Conservation (phyloP, 768 basidiomycete species). For the Podaxis sp. region DNA sequence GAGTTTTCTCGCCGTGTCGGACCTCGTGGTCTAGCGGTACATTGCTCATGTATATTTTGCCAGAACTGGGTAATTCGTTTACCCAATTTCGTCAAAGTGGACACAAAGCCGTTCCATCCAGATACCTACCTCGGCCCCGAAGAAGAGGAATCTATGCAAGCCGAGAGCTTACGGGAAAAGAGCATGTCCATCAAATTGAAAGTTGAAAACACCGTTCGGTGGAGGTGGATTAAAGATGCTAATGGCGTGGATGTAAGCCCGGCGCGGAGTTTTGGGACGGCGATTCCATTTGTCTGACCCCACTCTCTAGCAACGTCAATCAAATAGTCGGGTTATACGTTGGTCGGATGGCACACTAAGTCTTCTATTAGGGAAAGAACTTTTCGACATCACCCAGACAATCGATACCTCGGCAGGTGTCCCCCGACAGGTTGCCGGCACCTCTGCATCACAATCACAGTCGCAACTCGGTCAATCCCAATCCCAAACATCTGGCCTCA, state of each 20-base stretch:
- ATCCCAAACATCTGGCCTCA: slow-evolving; percentile 33
- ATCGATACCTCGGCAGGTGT: slow-evolving; percentile 74
- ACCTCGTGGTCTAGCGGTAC: background rate
- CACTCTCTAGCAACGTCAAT: slow-evolving; percentile 65
- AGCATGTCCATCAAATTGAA: slow-evolving; percentile 84
- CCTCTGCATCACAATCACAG: slow-evolving; percentile 38
- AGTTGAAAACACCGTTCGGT: slow-evolving; percentile 92
- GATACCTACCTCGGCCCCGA: slow-evolving; percentile 84
- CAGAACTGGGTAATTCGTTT: slow-evolving; percentile 92
- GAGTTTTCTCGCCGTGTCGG: slow-evolving; percentile 25
- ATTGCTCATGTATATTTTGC: slow-evolving; percentile 5
- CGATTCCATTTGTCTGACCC: slow-evolving; percentile 1
- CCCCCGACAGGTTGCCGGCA: slow-evolving; percentile 56
- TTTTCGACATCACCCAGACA: slow-evolving; percentile 86
- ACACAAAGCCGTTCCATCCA: slow-evolving; percentile 86
- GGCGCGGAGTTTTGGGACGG: slow-evolving; percentile 4
- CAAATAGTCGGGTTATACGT: slow-evolving; percentile 86
- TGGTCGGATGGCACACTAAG: slow-evolving; percentile 97
- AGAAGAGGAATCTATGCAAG: slow-evolving; percentile 58
- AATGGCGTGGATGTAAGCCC: slow-evolving; percentile 71
- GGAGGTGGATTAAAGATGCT: slow-evolving; percentile 88
- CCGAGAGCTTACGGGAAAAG: slow-evolving; percentile 67
- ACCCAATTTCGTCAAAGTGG: slow-evolving; percentile 91
- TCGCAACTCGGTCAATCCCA: slow-evolving; percentile 36
- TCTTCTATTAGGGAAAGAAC: slow-evolving; percentile 87